Evolutionary conservation across 192 early-diverging fungal species (phyloP).

Genomic region (Rhizophagus clarus): DNA sequence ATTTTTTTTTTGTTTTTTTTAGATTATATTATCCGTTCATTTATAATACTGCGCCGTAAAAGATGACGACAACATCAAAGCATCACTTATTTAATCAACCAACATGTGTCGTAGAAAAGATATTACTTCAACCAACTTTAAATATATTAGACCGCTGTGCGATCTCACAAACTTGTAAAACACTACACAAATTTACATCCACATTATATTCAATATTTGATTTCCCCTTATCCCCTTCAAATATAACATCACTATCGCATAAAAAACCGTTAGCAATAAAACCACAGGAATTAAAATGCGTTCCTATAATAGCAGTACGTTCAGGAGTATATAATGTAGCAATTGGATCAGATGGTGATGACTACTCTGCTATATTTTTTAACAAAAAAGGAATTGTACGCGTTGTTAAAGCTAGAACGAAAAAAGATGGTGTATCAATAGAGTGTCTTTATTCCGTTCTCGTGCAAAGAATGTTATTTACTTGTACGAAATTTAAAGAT

Average conservation of each 20-base stretch:
- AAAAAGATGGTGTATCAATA: background rate
- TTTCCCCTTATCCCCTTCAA: background rate
- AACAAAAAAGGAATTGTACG: background rate
- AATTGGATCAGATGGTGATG: background rate
- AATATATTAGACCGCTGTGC: background rate
- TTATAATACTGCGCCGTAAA: background rate
- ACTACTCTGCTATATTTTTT: constrained; percentile 6
- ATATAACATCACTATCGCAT: background rate
- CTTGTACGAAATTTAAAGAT: background rate
- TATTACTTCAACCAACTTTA: background rate
- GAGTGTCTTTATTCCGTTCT: background rate
- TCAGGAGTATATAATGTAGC: background rate
- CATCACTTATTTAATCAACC: background rate
- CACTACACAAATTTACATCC: background rate
- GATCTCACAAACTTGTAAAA: background rate
- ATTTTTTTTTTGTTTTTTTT: background rate
- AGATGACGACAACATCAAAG: background rate
- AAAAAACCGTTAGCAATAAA: background rate
- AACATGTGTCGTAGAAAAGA: background rate
- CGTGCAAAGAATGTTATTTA: background rate
- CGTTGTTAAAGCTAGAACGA: background rate
- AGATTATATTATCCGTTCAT: background rate
- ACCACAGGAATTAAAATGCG: background rate
- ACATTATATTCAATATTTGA: constrained; percentile 1
- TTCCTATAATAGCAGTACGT: background rate